Evolutionary conservation across 2,329 filamentous ascomycete genomes (phyloP), one percentile per base, ranked within the genome.

Genomic region (Alternaria brassicae): DNA sequence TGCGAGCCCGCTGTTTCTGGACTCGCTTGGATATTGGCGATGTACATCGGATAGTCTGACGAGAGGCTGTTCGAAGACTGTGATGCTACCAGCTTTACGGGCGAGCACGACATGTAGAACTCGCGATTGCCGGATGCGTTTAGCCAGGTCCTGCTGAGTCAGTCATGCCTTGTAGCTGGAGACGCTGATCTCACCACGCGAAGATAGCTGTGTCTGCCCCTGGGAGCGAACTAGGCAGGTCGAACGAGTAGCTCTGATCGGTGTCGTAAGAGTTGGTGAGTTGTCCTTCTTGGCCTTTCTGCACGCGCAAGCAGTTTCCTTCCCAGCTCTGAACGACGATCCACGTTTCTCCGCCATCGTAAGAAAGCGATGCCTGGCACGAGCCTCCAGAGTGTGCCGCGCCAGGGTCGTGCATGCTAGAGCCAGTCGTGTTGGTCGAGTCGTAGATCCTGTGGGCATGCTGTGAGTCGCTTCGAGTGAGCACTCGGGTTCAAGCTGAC

Each of bases 111-210:
- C 78, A 80, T 80, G 55, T 77, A 78, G 63, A 80, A 76, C 56
- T 82, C 79, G 56, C 78, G 74, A 55, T 82, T 82, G 53, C 80
- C 66, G 77, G 79, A 82, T 3, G 75, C 79, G 32, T 60, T 60
- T 36, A 60, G 41, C 57, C 21, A 60, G 23, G 57, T 60, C 47
- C 44, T 60, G n/a, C 48, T 42, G 9, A 53, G 52, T 54, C 6
- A 54, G 52, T 27, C 4, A n/a, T 9, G 32, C 7, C 17, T 23
- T 17, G 1, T 54, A 9, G 21, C 13, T 10, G 32, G 3, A 25
- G 25, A 23, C n/a, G 36, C 23, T 52, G 15, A 56, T 30, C 57
- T 19, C 12, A 32, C 80, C 76, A 81, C 6, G 76, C 76, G 55
- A 82, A 81, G 17, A 82, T 62, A 6, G 72, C 75, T 45, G 1